phyloP scores from a whole-genome alignment of 495 filamentous ascomycete species.

The Lepidopterella palustris region DNA sequence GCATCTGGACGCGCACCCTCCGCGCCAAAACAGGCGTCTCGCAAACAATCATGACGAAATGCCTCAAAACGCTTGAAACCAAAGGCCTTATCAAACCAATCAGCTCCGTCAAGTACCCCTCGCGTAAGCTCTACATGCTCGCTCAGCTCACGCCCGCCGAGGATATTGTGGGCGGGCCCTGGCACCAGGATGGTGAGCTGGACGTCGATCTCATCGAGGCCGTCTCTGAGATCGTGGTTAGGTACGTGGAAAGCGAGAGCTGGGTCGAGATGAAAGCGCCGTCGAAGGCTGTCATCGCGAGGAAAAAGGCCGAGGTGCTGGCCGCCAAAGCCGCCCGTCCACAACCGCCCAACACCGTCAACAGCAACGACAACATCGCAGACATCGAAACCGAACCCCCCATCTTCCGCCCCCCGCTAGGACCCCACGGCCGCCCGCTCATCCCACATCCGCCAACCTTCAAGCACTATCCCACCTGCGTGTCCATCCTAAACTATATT shows the following conservation, averaged over 20 bases:
- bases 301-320: conserved; percentile 11
- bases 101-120: conserved; percentile 54
- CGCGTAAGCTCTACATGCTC: conserved; percentile 61
- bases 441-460: conserved; percentile 66
- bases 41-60: conserved; percentile 65
- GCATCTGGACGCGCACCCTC: conserved; percentile 82
- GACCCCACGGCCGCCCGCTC: conserved; percentile 4
- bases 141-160: conserved; percentile 67
- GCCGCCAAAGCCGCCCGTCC: too few relatives aligned
- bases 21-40: conserved; percentile 69
- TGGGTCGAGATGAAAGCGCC: conserved; percentile 46
- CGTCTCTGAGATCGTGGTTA: conserved; percentile 60
- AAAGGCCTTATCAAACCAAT: conserved; percentile 82
- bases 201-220: conserved; percentile 79
- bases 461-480: conserved; percentile 66
- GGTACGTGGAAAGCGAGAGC: conserved; percentile 61
- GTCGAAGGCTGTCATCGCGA: conserved; percentile 11
- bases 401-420: conserved; percentile 8
- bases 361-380: not conserved
- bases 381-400: conserved; percentile 16
- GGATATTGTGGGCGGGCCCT: conserved; percentile 83
- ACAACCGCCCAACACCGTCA: not conserved
- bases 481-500: conserved; percentile 65
- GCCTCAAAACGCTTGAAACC: conserved; percentile 68
- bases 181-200: conserved; percentile 82